A percentile compares a stretch with the other conserved stretches of the same genome.
phyloP scores from a whole-genome alignment of 1,284 basidiomycete species.

The Moesziomyces sp. region DNA sequence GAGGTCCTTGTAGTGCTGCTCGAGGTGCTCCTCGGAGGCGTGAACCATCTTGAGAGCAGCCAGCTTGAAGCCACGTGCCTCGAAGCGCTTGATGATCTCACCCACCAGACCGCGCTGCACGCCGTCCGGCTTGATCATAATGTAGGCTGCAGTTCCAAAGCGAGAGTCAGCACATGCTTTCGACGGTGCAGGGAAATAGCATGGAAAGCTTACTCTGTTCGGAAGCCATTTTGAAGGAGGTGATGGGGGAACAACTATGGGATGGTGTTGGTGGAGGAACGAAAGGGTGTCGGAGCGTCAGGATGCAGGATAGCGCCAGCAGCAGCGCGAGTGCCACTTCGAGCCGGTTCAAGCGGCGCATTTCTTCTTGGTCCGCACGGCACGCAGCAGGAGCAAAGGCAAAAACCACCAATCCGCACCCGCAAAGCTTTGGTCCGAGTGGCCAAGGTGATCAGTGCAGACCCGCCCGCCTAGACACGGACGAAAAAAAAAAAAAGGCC shows the following conservation, averaged over 20 bases:
- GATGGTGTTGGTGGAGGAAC: conserved; percentile 17
- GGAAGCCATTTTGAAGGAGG: conserved; percentile 58
- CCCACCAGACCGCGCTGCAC: conserved; percentile 65
- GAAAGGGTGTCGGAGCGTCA: conserved; percentile 2
- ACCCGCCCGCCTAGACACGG: too few species aligned
- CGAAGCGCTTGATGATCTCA: conserved; percentile 66
- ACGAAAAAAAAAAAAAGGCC: too few species aligned
- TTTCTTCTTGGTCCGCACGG: neutral
- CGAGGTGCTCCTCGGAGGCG: conserved; percentile 65
- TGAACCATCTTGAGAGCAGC: conserved; percentile 66
- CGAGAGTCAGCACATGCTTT: too few species aligned
- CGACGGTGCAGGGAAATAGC: too few species aligned
- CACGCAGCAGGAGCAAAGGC: too few species aligned
- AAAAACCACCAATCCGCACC: too few species aligned
- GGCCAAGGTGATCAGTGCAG: too few species aligned
- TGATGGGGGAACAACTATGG: conserved; percentile 6
- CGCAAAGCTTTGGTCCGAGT: too few species aligned
- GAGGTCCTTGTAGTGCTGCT: conserved; percentile 68
- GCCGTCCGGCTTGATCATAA: conserved; percentile 68
- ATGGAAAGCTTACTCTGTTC: conserved; percentile 52
- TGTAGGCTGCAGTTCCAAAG: conserved; percentile 25
- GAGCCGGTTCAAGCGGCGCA: conserved; percentile 11
- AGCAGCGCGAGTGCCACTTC: conserved; percentile 24
- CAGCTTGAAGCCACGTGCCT: conserved; percentile 65
- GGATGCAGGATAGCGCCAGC: conserved; percentile 10